Percentiles rank a stretch among this genome's conserved stretches.
Conservation (phyloP, 2,329 filamentous ascomycete species). For the Beauveria medogensis region DNA sequence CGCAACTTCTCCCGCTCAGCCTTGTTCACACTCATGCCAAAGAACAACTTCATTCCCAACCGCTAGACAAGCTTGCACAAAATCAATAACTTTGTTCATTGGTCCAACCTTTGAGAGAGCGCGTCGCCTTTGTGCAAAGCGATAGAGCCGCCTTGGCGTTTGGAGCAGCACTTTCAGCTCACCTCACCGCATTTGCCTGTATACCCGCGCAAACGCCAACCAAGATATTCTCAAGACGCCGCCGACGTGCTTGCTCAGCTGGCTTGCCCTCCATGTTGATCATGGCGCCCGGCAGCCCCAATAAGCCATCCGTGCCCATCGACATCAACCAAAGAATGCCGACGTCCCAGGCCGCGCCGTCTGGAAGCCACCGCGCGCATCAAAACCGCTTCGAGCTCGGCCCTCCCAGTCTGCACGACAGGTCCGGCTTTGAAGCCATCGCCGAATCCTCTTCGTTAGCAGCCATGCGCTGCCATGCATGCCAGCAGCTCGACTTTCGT, state of each 20-base stretch:
- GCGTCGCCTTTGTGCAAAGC: background rate
- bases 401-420: constrained; percentile 41
- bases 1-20: background rate
- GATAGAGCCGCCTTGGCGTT: background rate
- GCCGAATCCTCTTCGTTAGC: constrained; percentile 25
- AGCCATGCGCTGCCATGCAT: constrained; percentile 60
- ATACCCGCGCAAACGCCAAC: background rate
- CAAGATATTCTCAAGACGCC: background rate
- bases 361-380: background rate
- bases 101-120: background rate
- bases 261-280: constrained; percentile 4
- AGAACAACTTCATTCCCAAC: constrained; percentile 1
- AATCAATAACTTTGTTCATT: background rate
- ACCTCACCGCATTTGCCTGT: background rate
- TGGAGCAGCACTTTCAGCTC: background rate
- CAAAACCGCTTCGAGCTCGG: constrained; percentile 33
- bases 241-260: background rate
- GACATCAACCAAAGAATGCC: background rate
- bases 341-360: background rate
- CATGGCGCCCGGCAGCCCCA: background rate
- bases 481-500: constrained; percentile 63
- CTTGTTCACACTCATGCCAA: background rate
- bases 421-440: background rate
- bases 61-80: background rate
- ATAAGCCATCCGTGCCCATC: background rate